Conservation (phyloP, 2,329 filamentous ascomycete species). For the Exserohilum rostratum region DNA sequence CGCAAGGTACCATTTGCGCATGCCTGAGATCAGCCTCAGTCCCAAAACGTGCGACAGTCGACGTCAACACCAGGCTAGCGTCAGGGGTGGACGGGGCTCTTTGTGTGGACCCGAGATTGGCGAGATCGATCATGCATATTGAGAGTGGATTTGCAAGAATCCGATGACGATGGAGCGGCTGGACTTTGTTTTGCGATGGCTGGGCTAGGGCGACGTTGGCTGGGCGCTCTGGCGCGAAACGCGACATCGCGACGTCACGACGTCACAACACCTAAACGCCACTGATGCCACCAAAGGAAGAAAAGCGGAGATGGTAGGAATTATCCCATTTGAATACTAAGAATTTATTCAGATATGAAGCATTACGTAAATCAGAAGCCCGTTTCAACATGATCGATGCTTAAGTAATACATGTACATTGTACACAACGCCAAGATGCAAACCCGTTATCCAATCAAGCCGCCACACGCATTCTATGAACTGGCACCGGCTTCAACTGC, state of each 20-base stretch:
- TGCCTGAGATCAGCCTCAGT: background rate
- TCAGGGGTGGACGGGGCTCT: constrained; percentile 25
- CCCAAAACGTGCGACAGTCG: constrained; percentile 13
- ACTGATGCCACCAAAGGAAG: background rate
- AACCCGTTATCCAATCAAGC: background rate
- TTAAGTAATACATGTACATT: constrained; percentile 15
- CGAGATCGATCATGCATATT: constrained; percentile 28
- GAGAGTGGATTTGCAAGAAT: constrained; percentile 20
- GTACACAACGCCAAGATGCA: constrained; percentile 10
- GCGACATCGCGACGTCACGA: constrained; percentile 25
- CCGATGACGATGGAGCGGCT: constrained; percentile 21
- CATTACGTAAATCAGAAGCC: no score
- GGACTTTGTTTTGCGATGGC: constrained; percentile 18
- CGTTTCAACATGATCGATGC: background rate
- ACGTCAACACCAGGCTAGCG: constrained; percentile 34
- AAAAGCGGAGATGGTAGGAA: no score
- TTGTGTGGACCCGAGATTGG: constrained; percentile 26
- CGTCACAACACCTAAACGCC: background rate
- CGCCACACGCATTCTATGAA: constrained; percentile 21
- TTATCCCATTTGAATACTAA: no score
- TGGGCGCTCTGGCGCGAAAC: constrained; percentile 23
- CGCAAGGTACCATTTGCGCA: background rate
- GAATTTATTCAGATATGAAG: no score
- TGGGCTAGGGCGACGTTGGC: constrained; percentile 23
- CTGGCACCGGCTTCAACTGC: constrained; percentile 39